These are phyloP conservation scores for Dictyostelium firmibasis DNA, from an alignment of 78 protist genomes.

Conservation along the genomic window DNA sequence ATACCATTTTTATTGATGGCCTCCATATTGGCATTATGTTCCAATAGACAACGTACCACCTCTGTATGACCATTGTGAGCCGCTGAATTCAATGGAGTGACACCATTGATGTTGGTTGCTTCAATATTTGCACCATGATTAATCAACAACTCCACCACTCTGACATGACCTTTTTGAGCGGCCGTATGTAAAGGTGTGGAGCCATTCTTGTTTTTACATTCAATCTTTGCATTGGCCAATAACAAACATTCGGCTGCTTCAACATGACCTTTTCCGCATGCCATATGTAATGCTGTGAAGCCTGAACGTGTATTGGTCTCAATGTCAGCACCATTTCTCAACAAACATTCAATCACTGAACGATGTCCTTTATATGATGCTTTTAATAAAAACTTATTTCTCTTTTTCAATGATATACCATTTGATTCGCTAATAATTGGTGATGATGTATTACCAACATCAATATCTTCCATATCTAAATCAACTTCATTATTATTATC, in stretches of 20 bases:
- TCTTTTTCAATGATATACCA: constrained; percentile 28
- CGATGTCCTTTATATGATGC: constrained; percentile 78
- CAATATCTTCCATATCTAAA: constrained; percentile 59
- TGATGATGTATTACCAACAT: constrained; percentile 25
- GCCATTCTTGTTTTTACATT: constrained; percentile 62
- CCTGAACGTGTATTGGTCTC: constrained; percentile 68
- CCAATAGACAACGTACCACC: constrained; percentile 52
- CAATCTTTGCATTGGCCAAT: constrained; percentile 54
- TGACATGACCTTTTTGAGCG: constrained; percentile 75
- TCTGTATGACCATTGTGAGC: constrained; percentile 80
- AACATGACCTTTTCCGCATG: constrained; percentile 75
- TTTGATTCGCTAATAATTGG: constrained; percentile 38
- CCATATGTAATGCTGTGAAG: constrained; percentile 76
- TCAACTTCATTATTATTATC: constrained; percentile 45
- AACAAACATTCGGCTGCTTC: constrained; percentile 61
- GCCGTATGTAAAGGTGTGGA: constrained; percentile 75
- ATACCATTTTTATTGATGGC: constrained; percentile 77
- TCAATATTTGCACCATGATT: constrained; percentile 62
- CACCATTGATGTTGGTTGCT: constrained; percentile 74
- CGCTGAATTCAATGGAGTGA: constrained; percentile 72
- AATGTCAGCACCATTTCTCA: constrained; percentile 66
- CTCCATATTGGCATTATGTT: constrained; percentile 58
- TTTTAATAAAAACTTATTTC: constrained; percentile 62
- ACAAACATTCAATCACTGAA: constrained; percentile 41
- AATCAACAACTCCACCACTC: constrained; percentile 39